Percentiles rank a stretch among this genome's conserved stretches.
phyloP scores from a whole-genome alignment of 495 filamentous ascomycete species.

The Aspergillus indologenus region DNA sequence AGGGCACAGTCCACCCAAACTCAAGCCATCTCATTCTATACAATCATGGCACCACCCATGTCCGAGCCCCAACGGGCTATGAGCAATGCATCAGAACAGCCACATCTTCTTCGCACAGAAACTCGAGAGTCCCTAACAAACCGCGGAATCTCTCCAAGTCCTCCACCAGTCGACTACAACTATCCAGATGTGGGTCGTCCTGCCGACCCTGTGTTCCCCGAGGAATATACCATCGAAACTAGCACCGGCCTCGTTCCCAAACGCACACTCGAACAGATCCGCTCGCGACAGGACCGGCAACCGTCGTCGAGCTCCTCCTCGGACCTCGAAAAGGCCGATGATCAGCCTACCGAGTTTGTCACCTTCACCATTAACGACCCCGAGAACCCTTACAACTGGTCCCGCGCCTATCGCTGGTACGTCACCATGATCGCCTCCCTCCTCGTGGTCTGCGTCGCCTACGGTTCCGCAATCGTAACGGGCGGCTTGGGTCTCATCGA shows the following conservation, averaged over 20 bases:
- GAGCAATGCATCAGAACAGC: not conserved
- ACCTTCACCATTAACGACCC: constrained; percentile 43
- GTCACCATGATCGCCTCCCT: constrained; percentile 51
- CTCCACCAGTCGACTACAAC: constrained; percentile 26
- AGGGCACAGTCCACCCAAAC: not conserved
- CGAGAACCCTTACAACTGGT: constrained; percentile 54
- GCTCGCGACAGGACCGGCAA: constrained; percentile 13
- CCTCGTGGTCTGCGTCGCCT: constrained; percentile 53
- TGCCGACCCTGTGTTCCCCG: constrained; percentile 27
- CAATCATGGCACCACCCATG: not conserved
- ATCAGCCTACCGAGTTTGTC: constrained; percentile 23
- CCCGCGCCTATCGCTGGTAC: constrained; percentile 52
- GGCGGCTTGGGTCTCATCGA: constrained; percentile 58
- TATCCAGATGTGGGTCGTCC: constrained; percentile 27
- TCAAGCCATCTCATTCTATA: not conserved
- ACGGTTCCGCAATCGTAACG: constrained; percentile 59
- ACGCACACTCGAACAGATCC: constrained; percentile 24
- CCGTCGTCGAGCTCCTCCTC: constrained; percentile 12
- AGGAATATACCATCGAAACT: constrained; percentile 34
- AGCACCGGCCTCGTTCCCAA: constrained; percentile 30
- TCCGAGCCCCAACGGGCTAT: not conserved
- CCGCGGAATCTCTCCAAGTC: constrained; percentile 20
- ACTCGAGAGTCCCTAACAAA: constrained; percentile 23
- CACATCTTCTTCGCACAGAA: constrained; percentile 14
- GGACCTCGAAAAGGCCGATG: constrained; percentile 25